Conservation (phyloP, 202 grass and related monocot species). For the Setaria viridis region DNA sequence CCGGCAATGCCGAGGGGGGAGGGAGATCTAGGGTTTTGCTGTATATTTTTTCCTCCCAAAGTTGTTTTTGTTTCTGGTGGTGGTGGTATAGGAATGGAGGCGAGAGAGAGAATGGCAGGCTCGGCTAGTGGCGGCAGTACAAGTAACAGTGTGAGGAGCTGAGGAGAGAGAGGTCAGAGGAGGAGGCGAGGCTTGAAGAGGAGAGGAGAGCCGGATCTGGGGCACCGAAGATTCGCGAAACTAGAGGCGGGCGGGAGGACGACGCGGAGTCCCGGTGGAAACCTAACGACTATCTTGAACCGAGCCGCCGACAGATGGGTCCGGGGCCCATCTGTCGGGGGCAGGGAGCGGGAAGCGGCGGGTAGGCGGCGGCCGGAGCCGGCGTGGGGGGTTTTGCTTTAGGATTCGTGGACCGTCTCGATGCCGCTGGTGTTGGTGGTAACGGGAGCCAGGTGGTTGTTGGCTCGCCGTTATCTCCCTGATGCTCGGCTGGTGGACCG, state of each 20-base stretch:
- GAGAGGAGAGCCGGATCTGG: constrained; percentile 52
- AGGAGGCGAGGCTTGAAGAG: not conserved
- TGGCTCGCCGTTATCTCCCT: not conserved
- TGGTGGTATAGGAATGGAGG: constrained; percentile 8
- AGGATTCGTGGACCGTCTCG: not conserved
- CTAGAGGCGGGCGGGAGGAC: constrained; percentile 16
- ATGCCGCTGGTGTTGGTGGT: not conserved
- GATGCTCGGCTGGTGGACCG: not conserved
- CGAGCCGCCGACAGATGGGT: not conserved
- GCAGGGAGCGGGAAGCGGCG: not conserved
- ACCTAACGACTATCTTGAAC: constrained; percentile 1
- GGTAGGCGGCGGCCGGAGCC: constrained; percentile 7
- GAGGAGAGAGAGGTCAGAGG: not conserved
- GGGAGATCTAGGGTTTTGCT: constrained; percentile 61
- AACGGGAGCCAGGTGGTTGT: not conserved
- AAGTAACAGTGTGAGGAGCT: constrained; percentile 8
- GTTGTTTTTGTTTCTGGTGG: constrained; percentile 44
- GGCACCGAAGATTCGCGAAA: constrained; percentile 49
- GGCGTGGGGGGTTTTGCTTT: constrained; percentile 15
- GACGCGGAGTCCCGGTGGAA: constrained; percentile 14
- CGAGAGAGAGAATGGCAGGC: not conserved
- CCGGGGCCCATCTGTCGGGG: not conserved
- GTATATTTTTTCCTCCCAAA: constrained; percentile 31
- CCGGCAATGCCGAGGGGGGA: constrained; percentile 39
- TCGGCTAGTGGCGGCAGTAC: not conserved